Evolutionary conservation across 441 rosid species (phyloP).

Genomic region (Capsella rubella): DNA sequence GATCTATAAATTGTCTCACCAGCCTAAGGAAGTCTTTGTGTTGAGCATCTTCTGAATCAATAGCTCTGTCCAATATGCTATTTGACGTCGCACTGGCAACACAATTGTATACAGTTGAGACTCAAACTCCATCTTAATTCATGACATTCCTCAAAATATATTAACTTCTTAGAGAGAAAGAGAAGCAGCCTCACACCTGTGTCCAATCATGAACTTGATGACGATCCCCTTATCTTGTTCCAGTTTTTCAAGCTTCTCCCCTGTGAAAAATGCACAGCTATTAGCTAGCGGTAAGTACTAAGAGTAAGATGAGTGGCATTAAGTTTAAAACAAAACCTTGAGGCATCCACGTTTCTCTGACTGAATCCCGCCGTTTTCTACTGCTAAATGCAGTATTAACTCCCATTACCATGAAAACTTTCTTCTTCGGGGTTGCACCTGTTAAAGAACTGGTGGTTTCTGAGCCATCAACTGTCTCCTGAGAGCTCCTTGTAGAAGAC

Average conservation of each 20-base stretch:
- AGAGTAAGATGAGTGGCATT: not conserved
- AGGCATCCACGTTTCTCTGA: conserved; percentile 98
- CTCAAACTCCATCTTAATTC: not conserved
- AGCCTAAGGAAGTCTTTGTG: conserved; percentile 96
- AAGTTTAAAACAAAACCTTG: conserved; percentile 56
- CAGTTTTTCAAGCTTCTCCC: conserved; percentile 75
- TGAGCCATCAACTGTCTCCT: conserved; percentile 52
- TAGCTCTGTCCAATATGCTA: conserved; percentile 94
- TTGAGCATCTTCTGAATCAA: conserved; percentile 93
- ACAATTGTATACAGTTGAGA: conserved; percentile 8
- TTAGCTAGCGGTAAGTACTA: not conserved
- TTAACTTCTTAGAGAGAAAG: not conserved
- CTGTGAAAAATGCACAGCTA: conserved; percentile 45
- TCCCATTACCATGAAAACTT: conserved; percentile 89
- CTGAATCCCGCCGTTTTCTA: conserved; percentile 93
- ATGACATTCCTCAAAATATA: not conserved
- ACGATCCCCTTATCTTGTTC: conserved; percentile 90
- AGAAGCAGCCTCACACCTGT: conserved; percentile 67
- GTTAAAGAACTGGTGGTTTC: conserved; percentile 37
- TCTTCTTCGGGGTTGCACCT: conserved; percentile 51
- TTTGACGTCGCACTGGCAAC: conserved; percentile 84
- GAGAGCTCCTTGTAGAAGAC: conserved; percentile 64
- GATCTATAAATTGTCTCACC: conserved; percentile 51
- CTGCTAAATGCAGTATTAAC: conserved; percentile 95
- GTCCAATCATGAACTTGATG: conserved; percentile 96